Evolutionary conservation across 2,329 filamentous ascomycete genomes (phyloP).

Genomic region (Septoria linicola): DNA sequence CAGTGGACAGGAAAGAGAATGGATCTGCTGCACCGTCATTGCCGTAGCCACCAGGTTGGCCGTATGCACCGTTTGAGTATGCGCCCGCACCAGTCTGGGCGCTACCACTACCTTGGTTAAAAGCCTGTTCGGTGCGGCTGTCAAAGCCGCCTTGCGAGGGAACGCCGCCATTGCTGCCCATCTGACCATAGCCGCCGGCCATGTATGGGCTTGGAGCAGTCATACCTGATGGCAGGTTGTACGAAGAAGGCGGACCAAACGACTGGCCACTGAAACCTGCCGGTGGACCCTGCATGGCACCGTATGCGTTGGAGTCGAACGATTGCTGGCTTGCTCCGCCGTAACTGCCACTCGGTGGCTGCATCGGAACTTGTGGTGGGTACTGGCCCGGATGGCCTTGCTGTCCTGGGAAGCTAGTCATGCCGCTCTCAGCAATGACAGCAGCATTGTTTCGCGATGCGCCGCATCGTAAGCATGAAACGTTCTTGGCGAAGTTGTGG

Average conservation of each 20-base stretch:
- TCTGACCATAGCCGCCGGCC: constrained; percentile 66
- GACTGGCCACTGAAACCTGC: constrained; percentile 65
- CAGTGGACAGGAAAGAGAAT: constrained; percentile 74
- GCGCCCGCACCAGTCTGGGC: constrained; percentile 63
- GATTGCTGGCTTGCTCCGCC: constrained; percentile 47
- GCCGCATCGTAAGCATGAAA: constrained; percentile 93
- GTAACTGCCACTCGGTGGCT: constrained; percentile 67
- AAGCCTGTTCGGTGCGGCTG: constrained; percentile 90
- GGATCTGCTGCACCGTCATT: constrained; percentile 66
- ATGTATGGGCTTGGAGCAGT: constrained; percentile 79
- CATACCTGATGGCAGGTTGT: constrained; percentile 82
- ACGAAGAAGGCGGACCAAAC: constrained; percentile 85
- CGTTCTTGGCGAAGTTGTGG: constrained; percentile 99
- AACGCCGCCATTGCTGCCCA: constrained; percentile 65
- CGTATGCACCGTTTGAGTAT: constrained; percentile 62
- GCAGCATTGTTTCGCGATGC: constrained; percentile 91
- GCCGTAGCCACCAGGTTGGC: constrained; percentile 42
- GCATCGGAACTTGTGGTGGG: constrained; percentile 78
- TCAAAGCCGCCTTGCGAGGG: constrained; percentile 76
- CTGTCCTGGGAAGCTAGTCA: constrained; percentile 49
- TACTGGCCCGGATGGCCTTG: constrained; percentile 58
- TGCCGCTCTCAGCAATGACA: constrained; percentile 83
- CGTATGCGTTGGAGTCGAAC: constrained; percentile 29
- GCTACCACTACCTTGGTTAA: constrained; percentile 72
- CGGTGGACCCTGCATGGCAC: constrained; percentile 57